phyloP scores from a whole-genome alignment of 2,329 filamentous ascomycete species.

The Aspergillus fumigatiaffinis region DNA sequence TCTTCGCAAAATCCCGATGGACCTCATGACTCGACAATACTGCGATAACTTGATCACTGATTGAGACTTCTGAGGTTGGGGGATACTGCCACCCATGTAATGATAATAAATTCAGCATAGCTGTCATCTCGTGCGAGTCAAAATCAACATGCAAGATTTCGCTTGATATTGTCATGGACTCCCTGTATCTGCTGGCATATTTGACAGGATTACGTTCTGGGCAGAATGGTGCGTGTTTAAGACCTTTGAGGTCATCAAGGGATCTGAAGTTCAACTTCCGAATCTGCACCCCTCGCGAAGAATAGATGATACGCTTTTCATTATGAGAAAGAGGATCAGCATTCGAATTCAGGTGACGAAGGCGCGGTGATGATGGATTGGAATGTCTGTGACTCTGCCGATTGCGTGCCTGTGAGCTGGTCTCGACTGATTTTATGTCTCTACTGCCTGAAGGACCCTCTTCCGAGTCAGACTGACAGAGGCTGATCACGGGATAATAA shows the following conservation, averaged over 20 bases:
- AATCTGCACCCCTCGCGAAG: slow-evolving; percentile 13
- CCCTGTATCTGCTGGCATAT: slow-evolving; percentile 5
- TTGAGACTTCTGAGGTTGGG: slow-evolving; percentile 12
- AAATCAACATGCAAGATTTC: slow-evolving; percentile 25
- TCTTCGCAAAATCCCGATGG: slow-evolving; percentile 1
- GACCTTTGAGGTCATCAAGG: slow-evolving; percentile 8
- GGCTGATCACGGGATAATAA: slow-evolving; percentile 25
- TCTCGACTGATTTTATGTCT: background rate
- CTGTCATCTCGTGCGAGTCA: slow-evolving; percentile 17
- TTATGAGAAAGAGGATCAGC: background rate
- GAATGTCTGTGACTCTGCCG: background rate
- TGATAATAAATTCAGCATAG: slow-evolving; percentile 16
- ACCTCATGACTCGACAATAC: slow-evolving; percentile 6
- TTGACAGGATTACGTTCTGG: slow-evolving; percentile 8
- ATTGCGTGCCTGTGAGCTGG: background rate
- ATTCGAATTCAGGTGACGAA: background rate
- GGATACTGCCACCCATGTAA: slow-evolving; percentile 6
- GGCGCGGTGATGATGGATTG: background rate
- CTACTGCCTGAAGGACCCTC: slow-evolving; percentile 4
- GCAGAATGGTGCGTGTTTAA: slow-evolving; percentile 10
- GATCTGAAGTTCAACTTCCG: slow-evolving; percentile 6
- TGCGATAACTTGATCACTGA: slow-evolving; percentile 19
- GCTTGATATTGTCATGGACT: background rate
- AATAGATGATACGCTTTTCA: slow-evolving; percentile 10
- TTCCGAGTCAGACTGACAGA: slow-evolving; percentile 14